Percentiles rank a stretch among this genome's conserved stretches.
Conservation (phyloP, 2,329 filamentous ascomycete species). For the Hymenoscyphus infarciens region DNA sequence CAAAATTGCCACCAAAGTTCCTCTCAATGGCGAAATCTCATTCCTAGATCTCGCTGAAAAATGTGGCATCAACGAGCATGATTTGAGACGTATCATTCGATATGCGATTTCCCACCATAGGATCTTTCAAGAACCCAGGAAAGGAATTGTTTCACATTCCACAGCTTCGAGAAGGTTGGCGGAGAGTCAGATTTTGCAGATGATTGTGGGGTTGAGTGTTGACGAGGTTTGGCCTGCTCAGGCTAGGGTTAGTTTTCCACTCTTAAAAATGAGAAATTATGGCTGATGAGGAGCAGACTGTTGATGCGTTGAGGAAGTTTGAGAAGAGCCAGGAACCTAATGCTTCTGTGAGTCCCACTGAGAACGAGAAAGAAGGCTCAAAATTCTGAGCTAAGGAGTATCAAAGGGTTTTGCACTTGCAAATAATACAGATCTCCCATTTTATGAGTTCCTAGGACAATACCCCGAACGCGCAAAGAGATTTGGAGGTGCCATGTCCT, state of each 20-base stretch:
- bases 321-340: conserved; percentile 11
- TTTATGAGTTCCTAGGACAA: conserved; percentile 20
- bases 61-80: conserved; percentile 14
- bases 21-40: conserved; percentile 20
- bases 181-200: conserved; percentile 10
- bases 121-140: conserved; percentile 21
- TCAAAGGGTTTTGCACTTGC: conserved; percentile 14
- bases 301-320: conserved; percentile 12
- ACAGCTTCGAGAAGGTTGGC: conserved; percentile 22
- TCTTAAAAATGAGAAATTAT: conserved; percentile 32
- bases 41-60: conserved; percentile 22
- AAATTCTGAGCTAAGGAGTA: neutral
- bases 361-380: no score
- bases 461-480: conserved; percentile 42
- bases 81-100: conserved; percentile 20
- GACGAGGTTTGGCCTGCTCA: conserved; percentile 38
- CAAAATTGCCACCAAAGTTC: conserved; percentile 21
- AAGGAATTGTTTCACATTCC: conserved; percentile 21
- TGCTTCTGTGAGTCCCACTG: conserved; percentile 6
- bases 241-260: conserved; percentile 41
- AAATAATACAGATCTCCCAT: conserved; percentile 8
- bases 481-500: conserved; percentile 49
- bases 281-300: conserved; percentile 32
- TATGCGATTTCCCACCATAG: conserved; percentile 22
- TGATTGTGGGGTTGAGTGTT: conserved; percentile 49